phyloP scores from a whole-genome alignment of 176 grass and related monocot genomes.

The Carex cristatella region DNA sequence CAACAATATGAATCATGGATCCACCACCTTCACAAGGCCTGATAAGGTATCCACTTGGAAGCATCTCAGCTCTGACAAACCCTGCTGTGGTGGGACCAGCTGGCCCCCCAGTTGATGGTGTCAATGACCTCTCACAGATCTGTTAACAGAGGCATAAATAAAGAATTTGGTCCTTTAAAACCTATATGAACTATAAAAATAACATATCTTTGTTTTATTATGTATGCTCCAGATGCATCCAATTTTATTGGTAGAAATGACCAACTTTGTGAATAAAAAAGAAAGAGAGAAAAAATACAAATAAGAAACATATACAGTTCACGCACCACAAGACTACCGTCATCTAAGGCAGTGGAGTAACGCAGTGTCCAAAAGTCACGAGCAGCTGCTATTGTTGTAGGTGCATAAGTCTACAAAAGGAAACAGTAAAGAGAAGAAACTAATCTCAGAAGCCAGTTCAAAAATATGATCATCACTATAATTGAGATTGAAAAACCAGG shows the following conservation, averaged over 20 bases:
- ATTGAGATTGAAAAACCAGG: neutral
- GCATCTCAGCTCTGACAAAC: slow-evolving; percentile 87
- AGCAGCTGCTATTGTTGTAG: slow-evolving; percentile 67
- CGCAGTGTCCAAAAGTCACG: slow-evolving; percentile 93
- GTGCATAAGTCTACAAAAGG: slow-evolving; percentile 62
- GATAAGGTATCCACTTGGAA: slow-evolving; percentile 86
- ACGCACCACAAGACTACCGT: slow-evolving; percentile 88
- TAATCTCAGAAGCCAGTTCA: neutral
- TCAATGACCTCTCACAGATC: slow-evolving; percentile 91
- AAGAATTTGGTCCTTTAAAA: neutral
- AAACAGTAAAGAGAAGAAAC: neutral
- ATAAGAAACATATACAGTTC: neutral
- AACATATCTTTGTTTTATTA: neutral
- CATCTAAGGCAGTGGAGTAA: slow-evolving; percentile 80
- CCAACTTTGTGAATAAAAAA: neutral
- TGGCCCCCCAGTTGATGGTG: slow-evolving; percentile 55
- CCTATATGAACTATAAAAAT: neutral
- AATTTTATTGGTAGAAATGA: neutral
- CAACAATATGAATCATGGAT: slow-evolving; percentile 82
- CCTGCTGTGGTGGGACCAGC: slow-evolving; percentile 61
- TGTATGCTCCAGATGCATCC: neutral
- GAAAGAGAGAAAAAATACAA: neutral
- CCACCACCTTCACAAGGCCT: slow-evolving; percentile 81
- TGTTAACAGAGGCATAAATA: slow-evolving; percentile 3
- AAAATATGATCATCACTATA: neutral